Base-by-base conservation (phyloP, 2,329 filamentous ascomycete species). In the Colletotrichum siamense region DNA sequence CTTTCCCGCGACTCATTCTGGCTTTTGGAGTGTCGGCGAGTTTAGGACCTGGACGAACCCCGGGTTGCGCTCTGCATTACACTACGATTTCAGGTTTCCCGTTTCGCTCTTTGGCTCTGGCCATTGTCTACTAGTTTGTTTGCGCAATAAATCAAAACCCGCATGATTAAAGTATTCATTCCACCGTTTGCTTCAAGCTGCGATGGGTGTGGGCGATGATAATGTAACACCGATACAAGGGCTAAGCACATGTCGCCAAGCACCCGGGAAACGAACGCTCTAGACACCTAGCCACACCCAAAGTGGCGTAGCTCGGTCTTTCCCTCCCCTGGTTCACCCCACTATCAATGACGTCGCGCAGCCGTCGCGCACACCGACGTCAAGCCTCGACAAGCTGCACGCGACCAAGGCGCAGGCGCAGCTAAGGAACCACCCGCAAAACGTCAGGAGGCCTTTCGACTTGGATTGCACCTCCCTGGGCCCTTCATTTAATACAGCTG, bases 1-100 rank as follows among this genome's bases (percentile, higher is more conserved):
- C 66, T 69, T 72, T 70, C 63, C 44, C 59, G 65, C 62, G 63
- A 71, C 64, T 71, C 57, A 57, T 76, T 75, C 62, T 74, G 74
- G 74, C 62, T 77, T 71, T 69, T 70, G 68, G 69, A 71, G 69
- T 78, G 75, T 76, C 67, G 71, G 75, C 71, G 77, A 73, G 75
- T 77, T 18, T 59, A 68, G 75, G 68, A 68, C 62, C 72, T 62
- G 64, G 75, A 49, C 55, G 36, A 61, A 32, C 32, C 66, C 66
- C 63, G 32, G 71, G 75, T 71, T 71, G 68, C 67, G 64, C 62
- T 77, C 71, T 71, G 62, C 67, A 64, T 71, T 26, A 44, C 73
- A 76, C 73, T 52, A 70, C 75, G 71, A 71, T 77, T 77, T 77
- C 63, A 67, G 62, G 75, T 75, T 75, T 75, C 36, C 71, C 49